phyloP scores from a whole-genome alignment of 805 yeast genomes.

The Candida qinlingensis region DNA sequence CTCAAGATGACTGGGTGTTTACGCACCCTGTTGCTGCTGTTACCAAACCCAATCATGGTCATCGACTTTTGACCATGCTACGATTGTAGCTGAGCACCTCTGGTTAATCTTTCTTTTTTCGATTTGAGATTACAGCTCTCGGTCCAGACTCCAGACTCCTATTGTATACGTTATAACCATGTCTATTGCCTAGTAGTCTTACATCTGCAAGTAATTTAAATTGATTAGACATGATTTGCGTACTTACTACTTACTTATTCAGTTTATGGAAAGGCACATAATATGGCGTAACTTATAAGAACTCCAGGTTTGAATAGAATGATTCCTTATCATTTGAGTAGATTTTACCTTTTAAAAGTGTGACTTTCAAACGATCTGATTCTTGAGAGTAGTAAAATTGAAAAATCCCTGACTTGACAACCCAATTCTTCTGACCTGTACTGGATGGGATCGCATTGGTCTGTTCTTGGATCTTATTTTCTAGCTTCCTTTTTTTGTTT shows the following conservation, averaged over 20 bases:
- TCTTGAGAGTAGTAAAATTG: background rate
- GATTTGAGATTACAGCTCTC: too few species aligned
- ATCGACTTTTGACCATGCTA: too few species aligned
- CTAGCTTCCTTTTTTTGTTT: conserved; percentile 5
- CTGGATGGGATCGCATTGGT: background rate
- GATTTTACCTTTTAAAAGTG: conserved; percentile 1
- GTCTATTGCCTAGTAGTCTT: background rate
- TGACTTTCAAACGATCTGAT: background rate
- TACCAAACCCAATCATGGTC: too few species aligned
- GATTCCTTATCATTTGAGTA: background rate
- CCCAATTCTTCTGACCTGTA: background rate
- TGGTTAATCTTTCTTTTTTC: too few species aligned
- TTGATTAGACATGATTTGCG: too few species aligned
- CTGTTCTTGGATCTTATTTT: background rate
- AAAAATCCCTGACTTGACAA: background rate
- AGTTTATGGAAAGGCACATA: background rate
- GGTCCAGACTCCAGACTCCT: too few species aligned
- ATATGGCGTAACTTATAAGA: background rate
- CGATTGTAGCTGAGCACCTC: too few species aligned
- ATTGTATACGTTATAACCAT: background rate
- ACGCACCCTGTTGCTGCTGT: too few species aligned
- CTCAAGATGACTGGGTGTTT: too few species aligned
- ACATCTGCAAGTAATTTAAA: too few species aligned
- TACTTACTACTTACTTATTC: background rate
- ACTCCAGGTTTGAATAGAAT: background rate